Evolutionary conservation across 768 basidiomycete genomes (phyloP).

Genomic region (Boletus edulis): DNA sequence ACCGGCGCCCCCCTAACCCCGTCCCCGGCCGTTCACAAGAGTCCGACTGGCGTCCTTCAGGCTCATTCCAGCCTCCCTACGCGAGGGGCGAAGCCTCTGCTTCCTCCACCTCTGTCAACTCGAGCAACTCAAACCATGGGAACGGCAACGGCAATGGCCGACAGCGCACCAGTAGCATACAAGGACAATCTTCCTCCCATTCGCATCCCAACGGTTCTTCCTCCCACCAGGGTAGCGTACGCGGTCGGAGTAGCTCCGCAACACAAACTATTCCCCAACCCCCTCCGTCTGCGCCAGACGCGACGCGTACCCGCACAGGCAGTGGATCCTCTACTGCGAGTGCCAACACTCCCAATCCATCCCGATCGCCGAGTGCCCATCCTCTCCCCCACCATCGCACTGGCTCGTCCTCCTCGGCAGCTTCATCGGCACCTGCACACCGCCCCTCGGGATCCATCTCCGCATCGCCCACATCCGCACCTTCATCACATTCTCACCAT

Average conservation of each 20-base stretch:
- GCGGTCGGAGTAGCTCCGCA: conserved; percentile 37
- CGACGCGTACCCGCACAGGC: conserved; percentile 31
- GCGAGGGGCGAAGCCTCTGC: conserved; percentile 76
- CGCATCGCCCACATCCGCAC: conserved; percentile 27
- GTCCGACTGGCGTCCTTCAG: conserved; percentile 49
- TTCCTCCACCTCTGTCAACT: conserved; percentile 77
- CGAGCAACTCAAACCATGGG: conserved; percentile 40
- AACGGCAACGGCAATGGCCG: conserved; percentile 34
- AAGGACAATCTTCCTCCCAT: conserved; percentile 62
- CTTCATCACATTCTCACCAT: conserved; percentile 29
- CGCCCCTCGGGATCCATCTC: conserved; percentile 28
- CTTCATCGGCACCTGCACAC: conserved; percentile 19
- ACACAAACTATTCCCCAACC: conserved; percentile 26
- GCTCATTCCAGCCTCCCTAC: conserved; percentile 71
- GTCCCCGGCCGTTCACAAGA: conserved; percentile 30
- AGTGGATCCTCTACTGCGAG: conserved; percentile 28
- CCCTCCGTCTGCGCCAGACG: conserved; percentile 19
- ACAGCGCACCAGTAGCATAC: conserved; percentile 69
- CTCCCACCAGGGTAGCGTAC: conserved; percentile 32
- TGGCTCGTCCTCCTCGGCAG: conserved; percentile 28
- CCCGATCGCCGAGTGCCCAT: conserved; percentile 22
- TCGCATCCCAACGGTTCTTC: conserved; percentile 32
- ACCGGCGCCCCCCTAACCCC: conserved; percentile 59
- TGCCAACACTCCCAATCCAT: conserved; percentile 1
- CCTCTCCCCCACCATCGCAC: conserved; percentile 32